Evolutionary conservation across 192 early-diverging fungal genomes (phyloP).

Genomic region (Backusella circina): DNA sequence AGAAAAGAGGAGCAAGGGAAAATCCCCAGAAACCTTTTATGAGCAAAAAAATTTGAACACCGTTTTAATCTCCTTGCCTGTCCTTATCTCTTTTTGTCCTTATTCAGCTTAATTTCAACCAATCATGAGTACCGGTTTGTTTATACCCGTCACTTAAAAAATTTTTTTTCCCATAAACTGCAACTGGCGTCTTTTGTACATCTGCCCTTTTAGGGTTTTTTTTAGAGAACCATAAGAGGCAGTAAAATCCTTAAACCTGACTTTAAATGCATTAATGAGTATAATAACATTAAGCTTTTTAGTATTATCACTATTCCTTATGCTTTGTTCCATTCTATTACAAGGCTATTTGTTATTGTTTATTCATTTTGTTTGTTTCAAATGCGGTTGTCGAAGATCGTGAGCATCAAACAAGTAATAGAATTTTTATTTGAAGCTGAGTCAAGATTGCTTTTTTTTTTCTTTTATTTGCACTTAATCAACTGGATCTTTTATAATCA

Average conservation of each 20-base stretch:
- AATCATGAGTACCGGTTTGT: not conserved
- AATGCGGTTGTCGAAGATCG: not conserved
- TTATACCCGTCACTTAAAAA: not conserved
- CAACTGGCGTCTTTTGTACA: not conserved
- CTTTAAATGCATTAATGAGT: not conserved
- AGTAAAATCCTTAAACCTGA: not conserved
- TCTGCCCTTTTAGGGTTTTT: not conserved
- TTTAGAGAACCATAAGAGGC: not conserved
- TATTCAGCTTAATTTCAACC: not conserved
- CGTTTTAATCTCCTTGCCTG: not conserved
- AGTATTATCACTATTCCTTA: not conserved
- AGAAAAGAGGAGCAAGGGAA: not conserved
- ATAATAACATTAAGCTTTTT: not conserved
- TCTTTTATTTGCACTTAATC: not conserved
- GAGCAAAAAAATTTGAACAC: not conserved
- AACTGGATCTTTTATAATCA: not conserved
- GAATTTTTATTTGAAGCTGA: not conserved
- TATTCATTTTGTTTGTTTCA: not conserved
- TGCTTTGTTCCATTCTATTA: not conserved
- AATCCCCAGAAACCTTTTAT: conserved; percentile 1
- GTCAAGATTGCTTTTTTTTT: not conserved
- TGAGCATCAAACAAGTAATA: not conserved
- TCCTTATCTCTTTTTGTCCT: not conserved
- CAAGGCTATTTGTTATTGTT: not conserved
- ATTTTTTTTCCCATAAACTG: not conserved